Percentiles rank a stretch among this genome's conserved stretches.
Evolutionary conservation across 768 basidiomycete genomes (phyloP).

Genomic region (Rhizopogon vinicolor): DNA sequence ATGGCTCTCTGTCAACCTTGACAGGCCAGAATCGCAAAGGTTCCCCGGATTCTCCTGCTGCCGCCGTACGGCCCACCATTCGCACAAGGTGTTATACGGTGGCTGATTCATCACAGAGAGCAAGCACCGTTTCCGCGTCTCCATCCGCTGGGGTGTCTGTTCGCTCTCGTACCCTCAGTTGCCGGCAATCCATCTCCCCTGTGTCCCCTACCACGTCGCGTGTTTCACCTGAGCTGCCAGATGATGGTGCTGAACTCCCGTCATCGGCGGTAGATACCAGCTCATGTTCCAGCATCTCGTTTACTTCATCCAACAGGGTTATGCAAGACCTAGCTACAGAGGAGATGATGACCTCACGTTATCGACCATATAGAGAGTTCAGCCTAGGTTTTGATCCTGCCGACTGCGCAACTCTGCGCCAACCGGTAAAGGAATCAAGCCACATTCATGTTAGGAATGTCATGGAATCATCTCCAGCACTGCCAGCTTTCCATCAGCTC

Average conservation of each 20-base stretch:
- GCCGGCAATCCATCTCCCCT: conserved; percentile 40
- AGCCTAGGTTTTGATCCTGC: conserved; percentile 3
- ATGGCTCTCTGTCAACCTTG: conserved; percentile 27
- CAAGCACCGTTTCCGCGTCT: conserved; percentile 26
- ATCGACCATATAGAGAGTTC: conserved; percentile 24
- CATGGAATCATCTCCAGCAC: not conserved
- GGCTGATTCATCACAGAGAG: conserved; percentile 22
- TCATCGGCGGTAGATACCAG: conserved; percentile 8
- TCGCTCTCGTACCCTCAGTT: conserved; percentile 32
- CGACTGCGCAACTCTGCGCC: not conserved
- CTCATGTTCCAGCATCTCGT: conserved; percentile 30
- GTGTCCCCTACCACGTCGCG: conserved; percentile 38
- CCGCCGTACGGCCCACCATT: conserved; percentile 33
- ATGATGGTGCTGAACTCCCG: conserved; percentile 1
- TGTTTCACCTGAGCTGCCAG: not conserved
- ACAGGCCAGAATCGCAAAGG: conserved; percentile 29
- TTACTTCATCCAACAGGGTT: conserved; percentile 35
- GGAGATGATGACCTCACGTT: conserved; percentile 22
- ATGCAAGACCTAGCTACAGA: conserved; percentile 21
- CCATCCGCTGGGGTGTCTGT: conserved; percentile 4
- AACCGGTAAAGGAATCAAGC: not conserved
- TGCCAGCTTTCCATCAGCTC: not conserved
- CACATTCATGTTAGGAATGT: not conserved
- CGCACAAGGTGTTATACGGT: conserved; percentile 50
- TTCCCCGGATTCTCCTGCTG: conserved; percentile 20